phyloP scores from a whole-genome alignment of 2,329 filamentous ascomycete species.

The Monosporascus ibericus region DNA sequence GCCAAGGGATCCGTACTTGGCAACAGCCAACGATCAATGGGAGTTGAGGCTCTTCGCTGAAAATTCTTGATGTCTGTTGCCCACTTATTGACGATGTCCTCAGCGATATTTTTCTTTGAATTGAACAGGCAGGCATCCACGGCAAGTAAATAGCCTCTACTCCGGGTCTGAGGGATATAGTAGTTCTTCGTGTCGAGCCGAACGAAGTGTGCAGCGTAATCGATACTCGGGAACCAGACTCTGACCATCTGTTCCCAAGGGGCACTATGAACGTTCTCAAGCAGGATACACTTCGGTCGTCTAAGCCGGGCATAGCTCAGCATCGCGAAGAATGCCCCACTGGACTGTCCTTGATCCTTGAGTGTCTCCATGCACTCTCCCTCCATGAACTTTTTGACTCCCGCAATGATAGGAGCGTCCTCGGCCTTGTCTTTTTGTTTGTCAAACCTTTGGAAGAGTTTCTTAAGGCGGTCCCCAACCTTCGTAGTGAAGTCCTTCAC shows the following conservation, averaged over 20 bases:
- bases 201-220: conserved; percentile 46
- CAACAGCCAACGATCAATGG: conserved; percentile 56
- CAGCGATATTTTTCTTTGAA: conserved; percentile 10
- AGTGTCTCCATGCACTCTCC: conserved; percentile 45
- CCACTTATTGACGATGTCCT: conserved; percentile 35
- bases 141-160: conserved; percentile 54
- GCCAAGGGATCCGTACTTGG: conserved; percentile 48
- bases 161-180: conserved; percentile 66
- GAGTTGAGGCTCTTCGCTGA: conserved; percentile 52
- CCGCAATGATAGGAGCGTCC: conserved; percentile 15
- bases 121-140: conserved; percentile 36
- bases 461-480: conserved; percentile 35
- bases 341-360: conserved; percentile 59
- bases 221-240: conserved; percentile 35
- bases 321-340: conserved; percentile 58
- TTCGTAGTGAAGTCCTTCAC: conserved; percentile 43
- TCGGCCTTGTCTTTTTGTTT: conserved; percentile 37
- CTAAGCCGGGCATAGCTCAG: conserved; percentile 47
- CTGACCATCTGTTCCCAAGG: conserved; percentile 51
- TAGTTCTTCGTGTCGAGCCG: conserved; percentile 63
- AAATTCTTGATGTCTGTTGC: conserved; percentile 36
- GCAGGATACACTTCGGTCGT: conserved; percentile 56
- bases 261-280: conserved; percentile 63
- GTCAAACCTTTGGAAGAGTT: not conserved
- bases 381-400: conserved; percentile 26